Base-by-base conservation (phyloP, 2,329 filamentous ascomycete species). In the Didymella keratinophila region DNA sequence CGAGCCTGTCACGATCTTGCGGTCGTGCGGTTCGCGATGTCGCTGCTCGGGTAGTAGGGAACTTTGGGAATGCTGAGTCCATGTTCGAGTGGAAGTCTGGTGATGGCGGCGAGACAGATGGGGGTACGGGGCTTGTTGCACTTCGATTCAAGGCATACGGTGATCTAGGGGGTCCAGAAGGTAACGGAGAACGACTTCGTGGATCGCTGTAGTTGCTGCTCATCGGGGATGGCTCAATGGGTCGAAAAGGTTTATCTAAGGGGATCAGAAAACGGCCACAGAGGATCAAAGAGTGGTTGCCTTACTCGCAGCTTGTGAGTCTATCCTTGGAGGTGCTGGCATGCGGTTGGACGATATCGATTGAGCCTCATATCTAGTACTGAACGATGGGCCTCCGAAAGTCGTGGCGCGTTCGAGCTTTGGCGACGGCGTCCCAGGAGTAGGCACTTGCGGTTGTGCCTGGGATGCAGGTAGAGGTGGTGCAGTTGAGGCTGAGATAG, bases 221-320 rank as follows among this genome's bases (percentile, higher is more conserved):
- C 60, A 71, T 63, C 8, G 71, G 69, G 20, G 69, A 71, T 12
- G 65, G 64, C 16, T 70, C 71, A n/a, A 64, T 56, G 23, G 64
- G 63, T 8, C 58, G 64, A 48, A 75, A 78, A 18, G 75, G 76
- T 66, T 74, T 74, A 58, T 77, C 77, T 78, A 49, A 20, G 21
- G 39, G 49, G 32, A 16, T 58, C 16, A 58, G 56, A 9, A 18
- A 48, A 27, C 14, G 39, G 32, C 20, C 21, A 3, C 21, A 4
- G 8, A 27, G 7, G 23, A 9, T 10, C 4, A 12, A 21, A n/a
- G 9, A 16, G 10, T 12, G 28, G 4, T 30, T 42, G n/a, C 50
- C 85, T 69, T 80, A 87, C 85, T 88, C 48, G 86, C 86, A 78
- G 80, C 81, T 21, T 76, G 77, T 27, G 84, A 81, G 68, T 88